phyloP scores from a whole-genome alignment of 192 early-diverging fungal species.

The Phycomyces nitens region DNA sequence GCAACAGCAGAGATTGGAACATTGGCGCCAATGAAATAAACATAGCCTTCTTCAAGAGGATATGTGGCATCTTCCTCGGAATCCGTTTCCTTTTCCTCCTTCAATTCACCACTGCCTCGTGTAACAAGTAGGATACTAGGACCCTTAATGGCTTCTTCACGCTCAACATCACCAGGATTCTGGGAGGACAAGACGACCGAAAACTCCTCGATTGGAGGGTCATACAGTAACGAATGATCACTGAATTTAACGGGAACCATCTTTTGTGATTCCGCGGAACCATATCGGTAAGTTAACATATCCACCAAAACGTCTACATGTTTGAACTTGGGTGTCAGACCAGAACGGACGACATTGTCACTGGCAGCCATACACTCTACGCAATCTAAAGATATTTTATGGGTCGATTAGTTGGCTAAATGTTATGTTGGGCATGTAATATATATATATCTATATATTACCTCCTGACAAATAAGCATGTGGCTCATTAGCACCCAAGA shows the following conservation, averaged over 20 bases:
- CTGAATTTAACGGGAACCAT: constrained; percentile 56
- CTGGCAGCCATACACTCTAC: constrained; percentile 98
- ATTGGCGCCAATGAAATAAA: constrained; percentile 75
- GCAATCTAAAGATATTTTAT: constrained; percentile 68
- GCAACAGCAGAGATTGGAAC: constrained; percentile 46
- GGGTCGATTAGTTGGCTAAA: too few species aligned
- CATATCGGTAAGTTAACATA: constrained; percentile 90
- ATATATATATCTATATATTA: constrained; percentile 16
- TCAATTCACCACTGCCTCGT: constrained; percentile 60
- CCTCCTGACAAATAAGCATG: constrained; percentile 94
- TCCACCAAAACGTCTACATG: constrained; percentile 85
- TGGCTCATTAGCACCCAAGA: constrained; percentile 94
- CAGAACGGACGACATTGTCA: constrained; percentile 96
- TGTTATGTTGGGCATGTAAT: constrained; percentile 97
- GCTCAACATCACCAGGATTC: constrained; percentile 15
- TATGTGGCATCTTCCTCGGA: constrained; percentile 20
- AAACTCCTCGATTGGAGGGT: constrained; percentile 98
- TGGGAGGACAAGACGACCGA: constrained; percentile 67
- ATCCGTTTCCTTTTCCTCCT: constrained; percentile 26
- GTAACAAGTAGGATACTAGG: constrained; percentile 87
- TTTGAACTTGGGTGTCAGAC: constrained; percentile 96
- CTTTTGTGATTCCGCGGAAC: constrained; percentile 77
- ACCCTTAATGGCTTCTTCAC: constrained; percentile 60
- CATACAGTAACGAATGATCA: constrained; percentile 67
- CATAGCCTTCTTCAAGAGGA: constrained; percentile 58